Base-by-base conservation (phyloP, 2,329 filamentous ascomycete genomes). In the Colletotrichum sojae region DNA sequence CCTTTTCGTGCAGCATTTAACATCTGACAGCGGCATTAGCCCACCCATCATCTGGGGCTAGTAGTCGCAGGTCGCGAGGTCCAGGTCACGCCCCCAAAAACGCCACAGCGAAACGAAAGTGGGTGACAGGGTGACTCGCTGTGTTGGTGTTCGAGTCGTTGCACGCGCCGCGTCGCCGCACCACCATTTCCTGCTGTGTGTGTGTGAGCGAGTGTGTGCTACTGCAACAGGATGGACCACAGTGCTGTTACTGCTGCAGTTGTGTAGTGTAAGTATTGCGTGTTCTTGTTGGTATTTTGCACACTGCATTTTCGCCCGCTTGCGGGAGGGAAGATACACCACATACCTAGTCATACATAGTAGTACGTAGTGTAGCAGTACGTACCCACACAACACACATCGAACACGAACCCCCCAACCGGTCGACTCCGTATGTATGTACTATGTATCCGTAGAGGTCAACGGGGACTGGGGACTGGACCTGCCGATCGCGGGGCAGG, bases 11-110 rank as follows among this genome's bases (percentile, higher is more conserved):
- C 46, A 39, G 43, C 45, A 40, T 66, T 36, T 61, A 45, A 61
- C 67, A 67, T 69, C 67, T 69, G 67, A 69, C 62, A 69, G 67
- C 67, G 56, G 56, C 62, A 67, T 64, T 56, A 66, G 53, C 36
- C 31, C 43, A 27, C 40, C 48, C 36, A 27, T 51, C 40, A 36
- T 9, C 9, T 36, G 10, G 40, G 16, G 40, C 40, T 43, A n/a
- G 45, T 56, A 64, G 65, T 48, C 53, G 45, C 40, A 8, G 58
- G 65, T 48, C 53, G 45, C 40, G 10, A 64, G 60, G 65, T 10
- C 60, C 53, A 67, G 56, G 67, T 69, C 62, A 69, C 51, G 51
- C 51, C 36, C 36, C 39, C 31, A 16, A 31, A 46, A 27, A 36
- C 36, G 67, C 67, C 67, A 61, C 67, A 40, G 20, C 45, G 43